Evolutionary conservation across 2,329 filamentous ascomycete species (phyloP).

Genomic region (Fusarium sp.): DNA sequence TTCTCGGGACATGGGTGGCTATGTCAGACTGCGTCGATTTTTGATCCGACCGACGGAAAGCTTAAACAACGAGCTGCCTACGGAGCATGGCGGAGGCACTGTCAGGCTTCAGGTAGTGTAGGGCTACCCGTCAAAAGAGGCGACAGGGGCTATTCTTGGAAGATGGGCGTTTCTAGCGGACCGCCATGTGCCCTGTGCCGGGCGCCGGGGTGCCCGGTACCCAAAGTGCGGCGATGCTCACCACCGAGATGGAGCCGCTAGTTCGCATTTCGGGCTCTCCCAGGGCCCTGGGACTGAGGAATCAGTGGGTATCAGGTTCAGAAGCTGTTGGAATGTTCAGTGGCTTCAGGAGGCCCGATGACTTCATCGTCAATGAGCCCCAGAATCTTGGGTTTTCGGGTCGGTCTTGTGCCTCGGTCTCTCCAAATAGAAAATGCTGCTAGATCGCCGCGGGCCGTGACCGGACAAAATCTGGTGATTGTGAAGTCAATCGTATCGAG

Average conservation of each 20-base stretch:
- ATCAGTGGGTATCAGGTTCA: constrained; percentile 12
- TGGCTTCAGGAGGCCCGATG: constrained; percentile 17
- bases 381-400: constrained; percentile 8
- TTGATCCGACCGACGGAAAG: constrained; percentile 36
- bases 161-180: constrained; percentile 35
- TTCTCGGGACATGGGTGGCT: constrained; percentile 29
- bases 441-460: constrained; percentile 8
- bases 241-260: constrained; percentile 26
- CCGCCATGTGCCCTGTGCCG: constrained; percentile 35
- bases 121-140: constrained; percentile 19
- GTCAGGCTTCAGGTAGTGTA: constrained; percentile 5
- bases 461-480: constrained; percentile 21
- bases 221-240: constrained; percentile 28
- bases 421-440: constrained; percentile 28
- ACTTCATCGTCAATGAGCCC: constrained; percentile 33
- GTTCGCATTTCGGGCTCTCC: constrained; percentile 21
- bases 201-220: constrained; percentile 40
- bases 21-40: constrained; percentile 38
- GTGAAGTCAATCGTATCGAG: constrained; percentile 12
- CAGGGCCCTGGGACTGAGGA: constrained; percentile 22
- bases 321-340: constrained; percentile 22
- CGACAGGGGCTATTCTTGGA: constrained; percentile 44
- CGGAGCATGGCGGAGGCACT: constrained; percentile 26
- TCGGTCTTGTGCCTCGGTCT: constrained; percentile 11
- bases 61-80: constrained; percentile 26